Conservation (phyloP, 306 rosid genomes). For the Fragaria vesca region DNA sequence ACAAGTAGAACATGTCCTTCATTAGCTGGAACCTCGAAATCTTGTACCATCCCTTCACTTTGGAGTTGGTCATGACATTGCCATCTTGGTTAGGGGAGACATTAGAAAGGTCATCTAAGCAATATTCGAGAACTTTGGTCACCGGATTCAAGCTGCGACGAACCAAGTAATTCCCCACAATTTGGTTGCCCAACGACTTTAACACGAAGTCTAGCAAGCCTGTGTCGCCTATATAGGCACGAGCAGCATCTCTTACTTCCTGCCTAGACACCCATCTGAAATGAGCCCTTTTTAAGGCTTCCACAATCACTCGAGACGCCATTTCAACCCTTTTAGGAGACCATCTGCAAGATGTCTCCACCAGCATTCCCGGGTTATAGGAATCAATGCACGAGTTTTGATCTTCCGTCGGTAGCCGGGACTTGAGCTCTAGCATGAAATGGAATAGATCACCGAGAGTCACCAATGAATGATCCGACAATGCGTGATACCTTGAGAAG, state of each 20-base stretch:
- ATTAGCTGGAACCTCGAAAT: constrained; percentile 56
- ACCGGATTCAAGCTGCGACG: constrained; percentile 71
- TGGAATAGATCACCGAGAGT: constrained; percentile 65
- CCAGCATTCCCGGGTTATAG: constrained; percentile 28
- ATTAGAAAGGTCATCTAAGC: constrained; percentile 68
- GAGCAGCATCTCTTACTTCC: constrained; percentile 78
- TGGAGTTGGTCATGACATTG: constrained; percentile 19
- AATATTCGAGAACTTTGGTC: constrained; percentile 76
- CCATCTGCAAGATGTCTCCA: constrained; percentile 72
- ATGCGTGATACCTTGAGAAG: constrained; percentile 64
- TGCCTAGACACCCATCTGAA: constrained; percentile 80
- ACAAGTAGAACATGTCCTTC: constrained; percentile 65
- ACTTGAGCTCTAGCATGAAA: constrained; percentile 75
- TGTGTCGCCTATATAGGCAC: constrained; percentile 67
- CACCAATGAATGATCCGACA: constrained; percentile 64
- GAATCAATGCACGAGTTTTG: constrained; percentile 32
- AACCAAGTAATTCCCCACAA: constrained; percentile 76
- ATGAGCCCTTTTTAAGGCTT: constrained; percentile 56
- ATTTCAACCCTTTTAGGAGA: constrained; percentile 71
- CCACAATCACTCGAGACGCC: constrained; percentile 68
- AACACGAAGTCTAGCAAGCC: constrained; percentile 78
- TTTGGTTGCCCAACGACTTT: constrained; percentile 69
- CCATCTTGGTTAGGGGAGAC: constrained; percentile 44
- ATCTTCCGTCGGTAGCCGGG: constrained; percentile 50
- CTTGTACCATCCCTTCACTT: constrained; percentile 46